Evolutionary conservation across 1,139 yeast genomes (phyloP).

Genomic region (Kluyveromyces sp.): DNA sequence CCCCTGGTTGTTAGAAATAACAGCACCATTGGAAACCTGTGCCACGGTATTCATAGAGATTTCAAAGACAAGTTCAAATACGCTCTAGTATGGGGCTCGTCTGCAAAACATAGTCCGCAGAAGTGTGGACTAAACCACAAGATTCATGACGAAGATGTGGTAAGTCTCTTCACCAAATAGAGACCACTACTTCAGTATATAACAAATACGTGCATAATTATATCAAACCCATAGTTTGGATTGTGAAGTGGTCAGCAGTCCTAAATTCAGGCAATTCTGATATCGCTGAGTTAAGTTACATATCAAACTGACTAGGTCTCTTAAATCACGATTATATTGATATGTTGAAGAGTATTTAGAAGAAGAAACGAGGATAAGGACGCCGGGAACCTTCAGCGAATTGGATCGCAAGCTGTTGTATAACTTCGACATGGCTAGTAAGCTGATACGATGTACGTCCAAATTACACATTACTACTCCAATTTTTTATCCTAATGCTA

Average conservation of each 20-base stretch:
- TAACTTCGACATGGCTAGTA: not conserved
- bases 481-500: conserved; percentile 92
- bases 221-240: not conserved
- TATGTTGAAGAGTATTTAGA: too few relatives aligned
- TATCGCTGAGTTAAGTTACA: not conserved
- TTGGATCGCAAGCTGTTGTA: too few relatives aligned
- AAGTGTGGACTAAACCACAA: conserved; percentile 84
- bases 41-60: conserved; percentile 89
- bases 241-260: not conserved
- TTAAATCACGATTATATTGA: too few relatives aligned
- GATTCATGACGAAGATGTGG: conserved; percentile 91
- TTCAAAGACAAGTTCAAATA: conserved; percentile 87
- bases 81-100: conserved; percentile 94
- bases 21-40: conserved; percentile 76
- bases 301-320: not conserved
- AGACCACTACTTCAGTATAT: not conserved
- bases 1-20: conserved; percentile 85
- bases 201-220: not conserved
- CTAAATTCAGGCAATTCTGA: not conserved
- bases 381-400: too few relatives aligned
- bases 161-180: conserved; percentile 73
- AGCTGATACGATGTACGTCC: conserved; percentile 1
- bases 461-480: conserved; percentile 70
- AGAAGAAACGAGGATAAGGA: too few relatives aligned
- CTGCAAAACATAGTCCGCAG: conserved; percentile 94